Evolutionary conservation across 2,329 filamentous ascomycete species (phyloP).

Genomic region (Sarocladiaceae sp.): DNA sequence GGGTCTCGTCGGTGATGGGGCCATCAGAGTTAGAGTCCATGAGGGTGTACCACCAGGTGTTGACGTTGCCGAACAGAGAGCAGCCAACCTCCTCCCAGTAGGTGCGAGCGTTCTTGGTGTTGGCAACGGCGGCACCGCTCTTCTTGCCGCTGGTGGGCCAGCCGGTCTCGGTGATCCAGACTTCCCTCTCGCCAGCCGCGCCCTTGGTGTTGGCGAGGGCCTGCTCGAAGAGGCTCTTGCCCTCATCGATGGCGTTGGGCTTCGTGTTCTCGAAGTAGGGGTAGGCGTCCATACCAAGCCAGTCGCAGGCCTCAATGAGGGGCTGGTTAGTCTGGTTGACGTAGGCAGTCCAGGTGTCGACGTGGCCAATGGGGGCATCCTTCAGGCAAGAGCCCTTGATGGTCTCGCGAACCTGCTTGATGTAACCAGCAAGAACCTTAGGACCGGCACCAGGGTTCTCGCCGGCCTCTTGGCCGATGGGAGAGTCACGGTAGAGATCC

Average conservation of each 20-base stretch:
- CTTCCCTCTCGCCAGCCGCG: conserved; percentile 58
- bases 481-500: conserved; percentile 75
- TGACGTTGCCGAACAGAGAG: conserved; percentile 55
- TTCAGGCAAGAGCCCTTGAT: conserved; percentile 57
- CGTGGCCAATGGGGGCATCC: conserved; percentile 64
- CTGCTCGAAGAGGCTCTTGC: conserved; percentile 60
- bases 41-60: conserved; percentile 73
- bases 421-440: conserved; percentile 58
- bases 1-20: conserved; percentile 37
- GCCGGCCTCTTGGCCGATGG: conserved; percentile 58
- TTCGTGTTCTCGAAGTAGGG: conserved; percentile 72
- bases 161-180: conserved; percentile 87
- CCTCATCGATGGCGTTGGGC: conserved; percentile 58
- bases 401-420: conserved; percentile 57
- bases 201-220: conserved; percentile 55
- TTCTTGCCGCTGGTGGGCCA: conserved; percentile 70
- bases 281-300: conserved; percentile 79
- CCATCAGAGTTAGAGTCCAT: conserved; percentile 56
- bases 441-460: conserved; percentile 59
- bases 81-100: conserved; percentile 80
- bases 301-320: conserved; percentile 67
- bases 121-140: conserved; percentile 57
- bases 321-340: conserved; percentile 65
- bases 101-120: conserved; percentile 60
- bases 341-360: conserved; percentile 83